Percentiles rank a stretch among this genome's conserved stretches.
phyloP scores from a whole-genome alignment of 306 rosid species.

The Cucurbita pepo region DNA sequence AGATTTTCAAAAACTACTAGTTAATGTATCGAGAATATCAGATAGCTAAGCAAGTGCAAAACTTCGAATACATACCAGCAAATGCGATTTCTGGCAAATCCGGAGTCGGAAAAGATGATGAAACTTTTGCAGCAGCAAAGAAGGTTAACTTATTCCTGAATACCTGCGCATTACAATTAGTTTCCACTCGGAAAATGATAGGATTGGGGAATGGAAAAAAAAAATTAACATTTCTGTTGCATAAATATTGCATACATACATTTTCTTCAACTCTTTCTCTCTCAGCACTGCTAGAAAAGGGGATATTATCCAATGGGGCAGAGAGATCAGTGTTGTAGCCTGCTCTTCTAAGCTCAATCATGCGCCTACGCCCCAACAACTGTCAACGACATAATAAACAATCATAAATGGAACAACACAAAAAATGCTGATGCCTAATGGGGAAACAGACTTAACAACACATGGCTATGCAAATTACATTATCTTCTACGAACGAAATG shows the following conservation, averaged over 20 bases:
- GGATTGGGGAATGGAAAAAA: neutral
- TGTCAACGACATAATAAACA: conserved; percentile 16
- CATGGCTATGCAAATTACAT: conserved; percentile 54
- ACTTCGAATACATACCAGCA: conserved; percentile 48
- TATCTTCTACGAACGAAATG: conserved; percentile 75
- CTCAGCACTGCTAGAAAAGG: conserved; percentile 46
- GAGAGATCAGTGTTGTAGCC: conserved; percentile 87
- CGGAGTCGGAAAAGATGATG: conserved; percentile 88
- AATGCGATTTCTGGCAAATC: conserved; percentile 91
- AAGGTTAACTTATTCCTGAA: conserved; percentile 68
- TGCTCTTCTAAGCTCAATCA: conserved; percentile 66
- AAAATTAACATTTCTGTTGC: neutral
- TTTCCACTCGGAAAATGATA: neutral
- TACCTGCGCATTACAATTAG: conserved; percentile 27
- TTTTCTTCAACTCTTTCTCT: conserved; percentile 72
- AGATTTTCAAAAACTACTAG: neutral
- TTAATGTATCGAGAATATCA: neutral
- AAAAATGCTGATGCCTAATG: neutral
- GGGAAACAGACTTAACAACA: neutral
- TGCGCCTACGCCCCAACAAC: conserved; percentile 78
- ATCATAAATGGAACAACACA: conserved; percentile 8
- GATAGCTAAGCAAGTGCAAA: neutral
- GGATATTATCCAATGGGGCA: conserved; percentile 78
- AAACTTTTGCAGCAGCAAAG: conserved; percentile 86
- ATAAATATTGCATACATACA: conserved; percentile 25